Base-by-base conservation (phyloP, 1,284 basidiomycete genomes). In the Cryptococcus sp. region DNA sequence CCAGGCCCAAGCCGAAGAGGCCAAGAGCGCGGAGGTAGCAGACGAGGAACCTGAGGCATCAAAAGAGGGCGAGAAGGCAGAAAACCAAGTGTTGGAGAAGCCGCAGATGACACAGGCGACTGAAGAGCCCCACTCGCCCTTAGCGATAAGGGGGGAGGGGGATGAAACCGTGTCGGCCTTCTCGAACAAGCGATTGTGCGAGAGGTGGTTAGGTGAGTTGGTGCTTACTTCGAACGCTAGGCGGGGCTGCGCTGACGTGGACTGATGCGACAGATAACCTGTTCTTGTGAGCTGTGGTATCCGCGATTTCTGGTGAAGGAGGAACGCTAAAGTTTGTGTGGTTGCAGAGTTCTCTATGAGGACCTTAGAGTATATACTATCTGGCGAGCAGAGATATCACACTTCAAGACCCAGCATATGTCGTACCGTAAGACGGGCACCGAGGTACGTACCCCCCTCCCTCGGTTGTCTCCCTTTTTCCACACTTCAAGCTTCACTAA, bases 321-420 rank as follows among this genome's bases (percentile, higher is more conserved):
- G 28, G 4, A 33, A 9, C 28, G 28, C 28, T 33, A 33, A 33
- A 5, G 28, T 4, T 9, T 9, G 28, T 9, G 28, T 33, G 4
- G 4, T 20, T 12, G n/a, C 12, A 51, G 50, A 23, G 51, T 52
- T 5, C 40, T 55, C 3, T 55, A 55, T 37, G 45, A 94, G 87
- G 95, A 98, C 73, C 80, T 98, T 49, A 86, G 96, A n/a, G 90
- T 98, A 12, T 98, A 95, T 87, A 98, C 96, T 0, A 98, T 98
- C 71, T 99, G 96, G 86, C 85, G 95, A 20, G 95, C 96, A 3
- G 96, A 98, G 73, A 88, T 98, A n/a, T 91, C 92, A 0, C 95
- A 99, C 72, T 98, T 96, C 83, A 96, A 95, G 73, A 92, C 89
- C 0, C 95, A 98, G 62, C 75, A 95, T 65, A 88, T 98, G 60